phyloP scores from a whole-genome alignment of 78 protist genomes.

The Planoprotostelium fungivorum region DNA sequence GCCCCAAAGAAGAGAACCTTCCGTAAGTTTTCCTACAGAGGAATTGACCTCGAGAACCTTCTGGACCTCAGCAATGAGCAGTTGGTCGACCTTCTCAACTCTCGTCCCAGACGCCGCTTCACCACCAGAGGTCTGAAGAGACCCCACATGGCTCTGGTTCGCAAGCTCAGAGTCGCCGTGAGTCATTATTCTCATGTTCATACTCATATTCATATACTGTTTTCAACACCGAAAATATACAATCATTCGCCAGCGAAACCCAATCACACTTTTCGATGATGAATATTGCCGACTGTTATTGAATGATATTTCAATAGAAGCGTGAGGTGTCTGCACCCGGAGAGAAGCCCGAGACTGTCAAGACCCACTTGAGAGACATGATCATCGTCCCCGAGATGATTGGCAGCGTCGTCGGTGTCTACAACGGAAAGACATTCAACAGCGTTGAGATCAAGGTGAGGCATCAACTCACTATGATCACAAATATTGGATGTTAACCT shows the following conservation, averaged over 20 bases:
- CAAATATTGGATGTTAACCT: neutral
- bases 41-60: slow-evolving; percentile 94
- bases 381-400: slow-evolving; percentile 99
- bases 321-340: slow-evolving; percentile 68
- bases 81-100: slow-evolving; percentile 74
- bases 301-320: slow-evolving; percentile 13
- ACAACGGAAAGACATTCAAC: slow-evolving; percentile 98
- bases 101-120: slow-evolving; percentile 96
- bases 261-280: too few species aligned
- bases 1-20: slow-evolving; percentile 71
- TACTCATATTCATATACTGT: neutral
- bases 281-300: neutral
- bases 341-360: slow-evolving; percentile 96
- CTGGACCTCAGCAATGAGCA: slow-evolving; percentile 82
- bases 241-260: slow-evolving; percentile 20
- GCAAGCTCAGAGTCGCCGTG: slow-evolving; percentile 87
- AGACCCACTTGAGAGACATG: slow-evolving; percentile 99
- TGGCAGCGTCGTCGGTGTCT: slow-evolving; percentile 97
- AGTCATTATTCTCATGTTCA: neutral
- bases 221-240: neutral
- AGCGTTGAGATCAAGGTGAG: slow-evolving; percentile 94
- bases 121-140: slow-evolving; percentile 85
- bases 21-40: slow-evolving; percentile 97
- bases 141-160: slow-evolving; percentile 77
- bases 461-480: neutral